Conservation (phyloP, 2,329 filamentous ascomycete species). For the Fusarium sp. region DNA sequence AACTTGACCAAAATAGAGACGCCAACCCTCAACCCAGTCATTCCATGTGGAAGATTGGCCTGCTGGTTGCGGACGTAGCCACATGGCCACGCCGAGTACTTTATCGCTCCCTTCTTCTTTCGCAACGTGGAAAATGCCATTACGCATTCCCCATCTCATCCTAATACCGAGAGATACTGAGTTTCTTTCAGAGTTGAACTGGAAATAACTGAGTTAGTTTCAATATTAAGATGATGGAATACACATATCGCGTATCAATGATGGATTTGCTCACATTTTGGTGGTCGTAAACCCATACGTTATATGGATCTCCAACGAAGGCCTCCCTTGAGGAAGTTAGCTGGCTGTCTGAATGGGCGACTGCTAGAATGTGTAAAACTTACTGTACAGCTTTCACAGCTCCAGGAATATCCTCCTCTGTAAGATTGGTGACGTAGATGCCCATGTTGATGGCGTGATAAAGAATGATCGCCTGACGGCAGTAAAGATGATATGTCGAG, state of each 20-base stretch:
- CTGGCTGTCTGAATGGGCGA: fast-evolving
- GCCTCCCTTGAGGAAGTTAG: slow-evolving; percentile 55
- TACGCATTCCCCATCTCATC: slow-evolving; percentile 76
- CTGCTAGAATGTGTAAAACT: background rate
- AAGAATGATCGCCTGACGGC: too few relatives aligned
- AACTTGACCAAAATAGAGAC: slow-evolving; percentile 73
- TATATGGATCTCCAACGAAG: slow-evolving; percentile 75
- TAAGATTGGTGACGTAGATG: slow-evolving; percentile 67
- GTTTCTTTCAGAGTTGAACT: slow-evolving; percentile 72
- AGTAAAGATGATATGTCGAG: too few relatives aligned
- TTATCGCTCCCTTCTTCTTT: slow-evolving; percentile 66
- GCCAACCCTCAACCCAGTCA: slow-evolving; percentile 72
- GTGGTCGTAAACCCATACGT: slow-evolving; percentile 72
- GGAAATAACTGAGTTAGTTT: fast-evolving
- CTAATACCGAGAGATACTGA: slow-evolving; percentile 71
- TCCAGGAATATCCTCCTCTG: slow-evolving; percentile 69
- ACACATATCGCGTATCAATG: too few relatives aligned
- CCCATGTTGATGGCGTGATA: slow-evolving; percentile 49
- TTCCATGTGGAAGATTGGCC: slow-evolving; percentile 66
- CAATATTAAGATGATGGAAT: too few relatives aligned
- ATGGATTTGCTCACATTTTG: slow-evolving; percentile 53
- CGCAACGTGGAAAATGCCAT: slow-evolving; percentile 76
- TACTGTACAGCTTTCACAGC: slow-evolving; percentile 72
- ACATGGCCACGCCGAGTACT: slow-evolving; percentile 78
- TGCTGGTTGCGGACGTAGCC: slow-evolving; percentile 68